phyloP scores from a whole-genome alignment of 371 early-diverging fungal genomes.

The Conidiobolus coronatus region DNA sequence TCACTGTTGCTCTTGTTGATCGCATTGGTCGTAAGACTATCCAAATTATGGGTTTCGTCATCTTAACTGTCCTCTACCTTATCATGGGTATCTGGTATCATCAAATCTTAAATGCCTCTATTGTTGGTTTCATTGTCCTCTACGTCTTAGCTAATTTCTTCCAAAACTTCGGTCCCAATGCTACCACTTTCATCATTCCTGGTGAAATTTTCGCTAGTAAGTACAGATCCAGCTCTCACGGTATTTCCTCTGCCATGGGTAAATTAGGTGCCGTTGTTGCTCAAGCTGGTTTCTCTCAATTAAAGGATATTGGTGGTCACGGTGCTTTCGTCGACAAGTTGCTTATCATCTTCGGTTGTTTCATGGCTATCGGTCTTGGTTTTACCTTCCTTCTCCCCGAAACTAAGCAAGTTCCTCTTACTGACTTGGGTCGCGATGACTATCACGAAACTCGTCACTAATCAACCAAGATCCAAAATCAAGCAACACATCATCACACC shows the following conservation, averaged over 20 bases:
- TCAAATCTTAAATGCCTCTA: conserved; percentile 20
- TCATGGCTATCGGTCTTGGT: conserved; percentile 43
- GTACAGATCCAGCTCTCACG: conserved; percentile 65
- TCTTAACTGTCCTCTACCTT: conserved; percentile 36
- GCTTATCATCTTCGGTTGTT: conserved; percentile 43
- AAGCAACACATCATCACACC: too few relatives aligned
- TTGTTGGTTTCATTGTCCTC: conserved; percentile 40
- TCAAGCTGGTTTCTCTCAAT: conserved; percentile 20
- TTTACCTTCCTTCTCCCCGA: conserved; percentile 45
- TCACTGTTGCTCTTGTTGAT: conserved; percentile 48
- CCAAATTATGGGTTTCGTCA: conserved; percentile 43
- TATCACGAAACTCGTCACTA: too few relatives aligned
- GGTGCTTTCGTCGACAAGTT: conserved; percentile 36
- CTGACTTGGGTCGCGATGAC: too few relatives aligned
- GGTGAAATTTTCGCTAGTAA: conserved; percentile 81
- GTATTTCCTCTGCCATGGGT: conserved; percentile 71
- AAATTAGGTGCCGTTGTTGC: conserved; percentile 63
- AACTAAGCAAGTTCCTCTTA: conserved; percentile 17
- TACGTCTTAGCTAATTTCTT: conserved; percentile 54
- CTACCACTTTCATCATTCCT: conserved; percentile 75
- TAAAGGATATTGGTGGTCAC: conserved; percentile 20
- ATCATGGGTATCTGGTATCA: conserved; percentile 31
- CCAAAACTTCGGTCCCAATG: conserved; percentile 80
- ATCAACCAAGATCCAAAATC: too few relatives aligned
- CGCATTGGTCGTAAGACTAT: conserved; percentile 45